These are phyloP conservation scores for Rhododendron kiyosumense DNA, from an alignment of 148 eudicot species.

Conservation along the genomic window DNA sequence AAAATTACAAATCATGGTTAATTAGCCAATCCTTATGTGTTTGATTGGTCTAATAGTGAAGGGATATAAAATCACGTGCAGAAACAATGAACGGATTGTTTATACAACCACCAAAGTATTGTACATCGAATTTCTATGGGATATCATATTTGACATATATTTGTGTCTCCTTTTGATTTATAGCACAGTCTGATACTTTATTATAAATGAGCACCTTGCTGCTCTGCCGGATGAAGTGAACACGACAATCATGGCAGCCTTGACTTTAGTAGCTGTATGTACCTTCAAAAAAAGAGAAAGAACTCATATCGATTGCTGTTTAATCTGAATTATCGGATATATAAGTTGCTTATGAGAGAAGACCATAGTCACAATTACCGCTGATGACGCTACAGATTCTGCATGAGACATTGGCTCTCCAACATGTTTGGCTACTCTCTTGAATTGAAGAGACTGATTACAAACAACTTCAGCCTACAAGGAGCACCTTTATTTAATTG, in stretches of 20 bases:
- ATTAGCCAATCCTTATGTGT: neutral
- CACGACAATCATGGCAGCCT: constrained; percentile 53
- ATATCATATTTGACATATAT: neutral
- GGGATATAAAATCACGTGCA: neutral
- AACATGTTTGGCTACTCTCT: constrained; percentile 36
- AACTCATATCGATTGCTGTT: neutral
- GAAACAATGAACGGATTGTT: neutral
- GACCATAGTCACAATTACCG: constrained; percentile 31
- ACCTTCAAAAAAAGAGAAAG: constrained; percentile 30
- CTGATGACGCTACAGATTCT: constrained; percentile 65
- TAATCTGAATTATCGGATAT: neutral
- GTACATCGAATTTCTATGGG: neutral
- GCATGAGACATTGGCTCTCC: constrained; percentile 57
- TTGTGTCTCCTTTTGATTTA: neutral
- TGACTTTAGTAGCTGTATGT: constrained; percentile 40
- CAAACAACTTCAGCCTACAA: constrained; percentile 54
- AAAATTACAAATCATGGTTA: neutral
- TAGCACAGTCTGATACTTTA: neutral
- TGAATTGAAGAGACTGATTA: constrained; percentile 42
- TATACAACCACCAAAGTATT: neutral
- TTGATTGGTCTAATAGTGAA: neutral
- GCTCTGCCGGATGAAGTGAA: constrained; percentile 59
- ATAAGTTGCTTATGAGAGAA: neutral
- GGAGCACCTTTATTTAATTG: neutral
- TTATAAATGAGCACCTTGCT: constrained; percentile 34